Conservation (phyloP, 2,329 filamentous ascomycete genomes). For the Teratosphaeria pseudoeucalypti region DNA sequence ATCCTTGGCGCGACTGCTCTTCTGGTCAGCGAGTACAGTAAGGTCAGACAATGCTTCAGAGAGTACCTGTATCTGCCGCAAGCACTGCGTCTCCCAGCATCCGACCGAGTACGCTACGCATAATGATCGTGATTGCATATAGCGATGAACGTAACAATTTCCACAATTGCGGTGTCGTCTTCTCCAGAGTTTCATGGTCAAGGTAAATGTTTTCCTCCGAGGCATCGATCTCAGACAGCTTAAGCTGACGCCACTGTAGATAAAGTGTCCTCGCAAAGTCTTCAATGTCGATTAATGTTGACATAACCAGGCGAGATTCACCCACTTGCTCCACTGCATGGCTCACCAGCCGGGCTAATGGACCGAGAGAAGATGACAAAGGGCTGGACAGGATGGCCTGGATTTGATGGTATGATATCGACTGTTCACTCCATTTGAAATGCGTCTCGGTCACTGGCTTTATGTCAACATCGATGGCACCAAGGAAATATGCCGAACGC, state of each 20-base stretch:
- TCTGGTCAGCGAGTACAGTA: not conserved
- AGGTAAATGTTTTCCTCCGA: constrained; percentile 55
- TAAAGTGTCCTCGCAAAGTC: constrained; percentile 57
- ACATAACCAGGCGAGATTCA: constrained; percentile 39
- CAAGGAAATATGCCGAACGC: constrained; percentile 64
- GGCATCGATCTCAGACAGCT: constrained; percentile 61
- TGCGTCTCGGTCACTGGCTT: constrained; percentile 40
- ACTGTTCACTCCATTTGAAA: constrained; percentile 53
- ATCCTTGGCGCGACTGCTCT: constrained; percentile 46
- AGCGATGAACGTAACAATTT: constrained; percentile 63
- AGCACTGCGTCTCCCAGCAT: constrained; percentile 47
- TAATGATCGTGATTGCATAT: constrained; percentile 62
- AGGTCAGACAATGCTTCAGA: not conserved
- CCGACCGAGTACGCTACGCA: constrained; percentile 64
- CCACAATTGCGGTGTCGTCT: constrained; percentile 62
- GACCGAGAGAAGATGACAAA: constrained; percentile 56
- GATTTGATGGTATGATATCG: constrained; percentile 51
- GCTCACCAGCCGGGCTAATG: constrained; percentile 54
- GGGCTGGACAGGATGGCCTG: constrained; percentile 50
- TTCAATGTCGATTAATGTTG: constrained; percentile 54
- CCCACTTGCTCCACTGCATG: constrained; percentile 51
- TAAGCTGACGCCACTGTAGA: constrained; percentile 63
- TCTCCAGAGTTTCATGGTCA: constrained; percentile 53
- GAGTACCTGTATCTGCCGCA: constrained; percentile 42
- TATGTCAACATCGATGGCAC: constrained; percentile 57